phyloP scores from a whole-genome alignment of 441 rosid species.

The Adansonia rubrostipa region DNA sequence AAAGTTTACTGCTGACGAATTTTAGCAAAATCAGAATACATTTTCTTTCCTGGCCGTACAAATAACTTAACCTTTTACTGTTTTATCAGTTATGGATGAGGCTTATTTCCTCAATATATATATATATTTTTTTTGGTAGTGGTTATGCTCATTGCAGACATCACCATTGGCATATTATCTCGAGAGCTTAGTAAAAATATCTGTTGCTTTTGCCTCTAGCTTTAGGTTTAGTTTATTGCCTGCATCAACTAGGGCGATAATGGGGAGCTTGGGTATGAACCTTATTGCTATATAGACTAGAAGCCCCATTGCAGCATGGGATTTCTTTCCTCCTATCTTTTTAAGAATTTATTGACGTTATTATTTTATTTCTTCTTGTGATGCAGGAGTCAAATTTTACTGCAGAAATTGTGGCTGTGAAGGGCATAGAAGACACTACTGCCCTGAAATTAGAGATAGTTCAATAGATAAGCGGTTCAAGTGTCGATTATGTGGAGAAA shows the following conservation, averaged over 20 bases:
- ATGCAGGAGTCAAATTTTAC: slow-evolving; percentile 72
- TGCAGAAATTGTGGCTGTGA: slow-evolving; percentile 77
- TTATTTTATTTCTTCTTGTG: slow-evolving; percentile 15
- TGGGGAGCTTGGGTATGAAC: background rate
- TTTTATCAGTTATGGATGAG: background rate
- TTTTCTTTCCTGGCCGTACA: background rate
- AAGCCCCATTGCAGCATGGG: background rate
- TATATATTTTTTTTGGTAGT: background rate
- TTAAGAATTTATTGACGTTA: background rate
- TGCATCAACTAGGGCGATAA: background rate
- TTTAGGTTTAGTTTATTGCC: background rate
- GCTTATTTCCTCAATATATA: background rate
- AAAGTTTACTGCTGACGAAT: slow-evolving; percentile 6
- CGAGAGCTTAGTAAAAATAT: background rate
- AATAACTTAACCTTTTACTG: background rate
- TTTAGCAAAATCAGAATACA: background rate
- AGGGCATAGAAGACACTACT: slow-evolving; percentile 89
- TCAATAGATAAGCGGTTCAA: slow-evolving; percentile 51
- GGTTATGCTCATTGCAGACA: too few relatives aligned
- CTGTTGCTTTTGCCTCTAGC: background rate
- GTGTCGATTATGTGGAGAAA: slow-evolving; percentile 73
- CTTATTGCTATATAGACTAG: background rate
- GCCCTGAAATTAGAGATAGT: slow-evolving; percentile 67
- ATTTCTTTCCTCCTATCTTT: slow-evolving; percentile 9
- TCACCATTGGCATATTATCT: background rate